Base-by-base conservation (phyloP, 2,329 filamentous ascomycete species). In the Curvularia eragrostidis region DNA sequence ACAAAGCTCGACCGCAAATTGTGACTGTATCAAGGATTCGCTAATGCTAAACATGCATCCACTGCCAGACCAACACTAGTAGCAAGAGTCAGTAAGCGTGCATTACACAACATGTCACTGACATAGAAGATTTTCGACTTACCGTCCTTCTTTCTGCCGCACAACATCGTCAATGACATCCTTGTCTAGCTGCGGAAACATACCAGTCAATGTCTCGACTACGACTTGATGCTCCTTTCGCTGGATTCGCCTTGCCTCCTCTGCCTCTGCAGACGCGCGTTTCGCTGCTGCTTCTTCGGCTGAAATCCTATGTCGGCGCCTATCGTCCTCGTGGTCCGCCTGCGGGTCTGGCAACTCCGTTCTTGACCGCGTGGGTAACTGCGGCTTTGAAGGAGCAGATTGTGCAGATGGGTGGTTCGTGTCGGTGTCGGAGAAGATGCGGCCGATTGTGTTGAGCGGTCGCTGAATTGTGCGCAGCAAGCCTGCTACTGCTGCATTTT, bases 111-210 rank as follows among this genome's bases (percentile, higher is more conserved):
- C 15, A 15, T 34, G 5, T 24, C 3, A 18, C 36, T n/a, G 13
- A 19, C 4, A 9, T 28, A n/a, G 2, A 21, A 5, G 12, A 12
- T 8, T 13, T 24, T 13, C 19, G 41, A 85, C 90, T 80, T 77
- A 94, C 92, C 91, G 87, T 74, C 95, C 96, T 78, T 97, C 89
- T 79, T 99, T 97, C 80, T 96, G 87, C 75, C 94, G 88, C 24
- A 99, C 95, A 39, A 99, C 95, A 79, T 99, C 95, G 70, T 93
- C 93, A 73, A 99, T 98, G 36, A 99, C 85, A 48, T 99, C 96
- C 70, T 88, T 87, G 76, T 99, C 95, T 49, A 99, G 81, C 72
- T 96, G 93, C 0, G 95, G 95, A 75, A 99, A 99, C 95, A 99
- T 99, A 68, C 92, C 90, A 47, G 91, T 89, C 56, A 99, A 80